phyloP scores from a whole-genome alignment of 1,284 basidiomycete species.

The Rhodotorula sp. region DNA sequence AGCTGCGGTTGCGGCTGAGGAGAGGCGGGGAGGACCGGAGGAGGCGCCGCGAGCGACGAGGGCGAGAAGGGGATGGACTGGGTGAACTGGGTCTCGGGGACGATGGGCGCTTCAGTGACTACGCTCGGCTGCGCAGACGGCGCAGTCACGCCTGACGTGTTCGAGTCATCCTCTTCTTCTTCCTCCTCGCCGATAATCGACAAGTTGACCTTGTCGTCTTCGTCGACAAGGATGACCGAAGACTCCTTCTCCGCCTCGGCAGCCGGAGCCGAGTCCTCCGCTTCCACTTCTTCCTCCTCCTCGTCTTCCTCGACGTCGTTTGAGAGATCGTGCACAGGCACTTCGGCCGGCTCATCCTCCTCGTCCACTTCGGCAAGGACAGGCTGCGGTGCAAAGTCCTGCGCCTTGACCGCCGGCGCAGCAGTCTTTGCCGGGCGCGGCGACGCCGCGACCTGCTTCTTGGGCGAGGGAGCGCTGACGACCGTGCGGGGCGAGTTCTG shows the following conservation, averaged over 20 bases:
- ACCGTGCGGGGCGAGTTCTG: constrained; percentile 5
- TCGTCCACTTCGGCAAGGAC: neutral
- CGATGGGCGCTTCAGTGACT: constrained; percentile 5
- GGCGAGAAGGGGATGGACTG: neutral
- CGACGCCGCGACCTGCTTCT: no score
- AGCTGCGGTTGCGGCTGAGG: constrained; percentile 1
- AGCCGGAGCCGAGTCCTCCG: neutral
- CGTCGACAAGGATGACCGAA: neutral
- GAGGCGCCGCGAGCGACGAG: neutral
- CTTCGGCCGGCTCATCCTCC: neutral
- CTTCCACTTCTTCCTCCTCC: constrained; percentile 9
- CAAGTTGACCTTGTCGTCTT: constrained; percentile 25
- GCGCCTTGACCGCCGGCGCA: neutral
- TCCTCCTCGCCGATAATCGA: constrained; percentile 41
- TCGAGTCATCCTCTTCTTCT: constrained; percentile 26
- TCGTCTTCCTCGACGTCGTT: constrained; percentile 30
- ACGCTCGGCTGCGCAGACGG: neutral
- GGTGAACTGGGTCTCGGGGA: constrained; percentile 27
- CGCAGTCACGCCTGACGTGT: neutral
- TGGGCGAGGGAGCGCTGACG: neutral
- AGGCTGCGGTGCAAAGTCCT: neutral
- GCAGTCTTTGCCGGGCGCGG: neutral
- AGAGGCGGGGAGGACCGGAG: constrained; percentile 3
- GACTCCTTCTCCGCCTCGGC: neutral
- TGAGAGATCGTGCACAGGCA: constrained; percentile 18